Percentiles rank a stretch among this genome's conserved stretches.
These are phyloP conservation scores for Lonicera japonica DNA, from an alignment of 129 eudicot species.

Conservation along the genomic window DNA sequence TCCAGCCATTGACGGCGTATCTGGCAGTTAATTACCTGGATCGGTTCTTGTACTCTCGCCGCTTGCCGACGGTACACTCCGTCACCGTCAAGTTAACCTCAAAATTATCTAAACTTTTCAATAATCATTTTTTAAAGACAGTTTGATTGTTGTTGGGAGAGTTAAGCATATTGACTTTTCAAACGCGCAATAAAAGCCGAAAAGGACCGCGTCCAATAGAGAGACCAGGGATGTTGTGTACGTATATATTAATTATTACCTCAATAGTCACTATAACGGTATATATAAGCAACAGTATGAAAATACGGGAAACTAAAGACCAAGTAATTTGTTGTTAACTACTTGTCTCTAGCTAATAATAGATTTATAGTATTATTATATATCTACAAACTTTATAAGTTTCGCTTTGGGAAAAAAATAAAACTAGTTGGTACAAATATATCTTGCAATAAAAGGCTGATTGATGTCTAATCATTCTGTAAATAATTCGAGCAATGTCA, in stretches of 20 bases:
- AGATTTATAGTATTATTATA: no score
- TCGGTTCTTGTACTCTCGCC: constrained; percentile 68
- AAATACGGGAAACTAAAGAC: no score
- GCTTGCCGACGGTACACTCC: constrained; percentile 60
- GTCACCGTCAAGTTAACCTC: constrained; percentile 5
- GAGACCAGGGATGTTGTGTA: neutral
- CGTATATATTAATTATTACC: neutral
- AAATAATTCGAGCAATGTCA: no score
- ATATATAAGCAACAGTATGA: neutral
- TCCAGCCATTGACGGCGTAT: constrained; percentile 86
- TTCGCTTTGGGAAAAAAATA: neutral
- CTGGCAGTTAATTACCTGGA: constrained; percentile 86
- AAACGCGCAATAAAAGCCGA: neutral
- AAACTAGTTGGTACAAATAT: no score
- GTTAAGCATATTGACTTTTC: neutral
- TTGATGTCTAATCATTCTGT: no score
- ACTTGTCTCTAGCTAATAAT: neutral
- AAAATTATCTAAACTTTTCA: neutral
- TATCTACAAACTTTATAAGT: neutral
- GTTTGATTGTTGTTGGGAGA: no score
- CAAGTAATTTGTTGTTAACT: neutral
- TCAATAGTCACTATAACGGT: no score
- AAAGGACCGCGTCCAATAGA: no score
- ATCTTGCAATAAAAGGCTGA: no score
- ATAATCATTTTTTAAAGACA: no score